phyloP scores from a whole-genome alignment of 108 stramenopile species.

The Skeletonema tropicum region DNA sequence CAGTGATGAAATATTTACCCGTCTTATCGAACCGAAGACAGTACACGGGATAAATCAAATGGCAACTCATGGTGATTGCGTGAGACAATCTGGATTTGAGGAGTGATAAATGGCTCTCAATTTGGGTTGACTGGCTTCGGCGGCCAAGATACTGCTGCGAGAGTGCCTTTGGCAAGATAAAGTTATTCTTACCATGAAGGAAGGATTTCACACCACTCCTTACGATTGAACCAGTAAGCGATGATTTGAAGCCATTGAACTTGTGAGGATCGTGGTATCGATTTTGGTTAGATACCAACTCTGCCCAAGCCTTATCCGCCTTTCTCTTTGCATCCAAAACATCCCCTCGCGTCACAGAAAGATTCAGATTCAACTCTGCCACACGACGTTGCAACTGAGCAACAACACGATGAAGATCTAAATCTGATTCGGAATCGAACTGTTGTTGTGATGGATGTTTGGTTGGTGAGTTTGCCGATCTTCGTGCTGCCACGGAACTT shows the following conservation, averaged over 20 bases:
- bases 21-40: slow-evolving; percentile 89
- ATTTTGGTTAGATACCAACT: slow-evolving; percentile 4
- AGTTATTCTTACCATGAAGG: slow-evolving; percentile 14
- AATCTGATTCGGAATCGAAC: slow-evolving; percentile 16
- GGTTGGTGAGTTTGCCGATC: slow-evolving; percentile 1
- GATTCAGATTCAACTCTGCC: slow-evolving; percentile 16
- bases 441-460: background rate
- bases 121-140: background rate
- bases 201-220: slow-evolving; percentile 7
- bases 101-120: slow-evolving; percentile 43
- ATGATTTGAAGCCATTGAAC: slow-evolving; percentile 12
- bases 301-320: background rate
- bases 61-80: slow-evolving; percentile 83
- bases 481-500: slow-evolving; percentile 2
- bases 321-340: slow-evolving; percentile 28
- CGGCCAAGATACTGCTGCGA: slow-evolving; percentile 40
- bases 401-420: slow-evolving; percentile 40
- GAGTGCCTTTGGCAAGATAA: slow-evolving; percentile 19
- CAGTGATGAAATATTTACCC: slow-evolving; percentile 91
- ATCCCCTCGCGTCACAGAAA: slow-evolving; percentile 3
- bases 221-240: slow-evolving; percentile 16
- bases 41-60: slow-evolving; percentile 86
- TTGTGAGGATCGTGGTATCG: slow-evolving; percentile 29
- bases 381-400: slow-evolving; percentile 49
- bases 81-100: slow-evolving; percentile 68